Conservation (phyloP, 305 asterid species). For the Withania somnifera region DNA sequence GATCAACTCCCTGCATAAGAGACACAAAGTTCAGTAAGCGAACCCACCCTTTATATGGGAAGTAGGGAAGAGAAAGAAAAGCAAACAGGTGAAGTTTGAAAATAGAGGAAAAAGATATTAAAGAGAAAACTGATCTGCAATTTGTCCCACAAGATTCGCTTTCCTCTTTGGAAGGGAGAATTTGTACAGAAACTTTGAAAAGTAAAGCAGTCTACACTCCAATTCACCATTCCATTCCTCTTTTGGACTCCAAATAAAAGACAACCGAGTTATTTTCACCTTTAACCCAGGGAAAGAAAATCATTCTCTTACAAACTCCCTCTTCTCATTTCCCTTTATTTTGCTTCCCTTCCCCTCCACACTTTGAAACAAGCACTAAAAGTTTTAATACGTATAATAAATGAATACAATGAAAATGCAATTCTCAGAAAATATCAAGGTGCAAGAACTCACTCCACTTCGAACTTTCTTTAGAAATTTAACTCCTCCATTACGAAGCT, state of each 20-base stretch:
- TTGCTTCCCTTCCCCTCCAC: background rate
- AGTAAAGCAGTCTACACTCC: background rate
- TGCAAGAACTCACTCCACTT: conserved; percentile 52
- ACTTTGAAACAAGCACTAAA: background rate
- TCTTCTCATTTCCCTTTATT: background rate
- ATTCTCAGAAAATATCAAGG: background rate
- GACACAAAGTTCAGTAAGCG: conserved; percentile 3
- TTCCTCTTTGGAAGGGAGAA: background rate
- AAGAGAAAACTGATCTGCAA: background rate
- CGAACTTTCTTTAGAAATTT: conserved; percentile 81
- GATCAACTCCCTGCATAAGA: conserved; percentile 80
- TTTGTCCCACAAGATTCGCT: background rate
- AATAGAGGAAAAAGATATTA: background rate
- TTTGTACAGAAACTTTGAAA: background rate
- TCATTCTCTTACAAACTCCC: background rate
- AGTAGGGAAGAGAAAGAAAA: background rate
- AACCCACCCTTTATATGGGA: background rate
- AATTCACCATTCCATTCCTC: background rate
- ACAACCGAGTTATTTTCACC: background rate
- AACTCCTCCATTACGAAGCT: conserved; percentile 71
- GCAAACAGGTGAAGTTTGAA: background rate
- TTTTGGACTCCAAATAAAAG: background rate
- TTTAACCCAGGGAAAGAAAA: background rate
- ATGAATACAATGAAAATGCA: background rate
- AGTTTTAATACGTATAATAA: background rate